These are phyloP conservation scores for Zymoseptoria pseudotritici DNA, from an alignment of 2,329 filamentous ascomycete genomes.

Conservation along the genomic window DNA sequence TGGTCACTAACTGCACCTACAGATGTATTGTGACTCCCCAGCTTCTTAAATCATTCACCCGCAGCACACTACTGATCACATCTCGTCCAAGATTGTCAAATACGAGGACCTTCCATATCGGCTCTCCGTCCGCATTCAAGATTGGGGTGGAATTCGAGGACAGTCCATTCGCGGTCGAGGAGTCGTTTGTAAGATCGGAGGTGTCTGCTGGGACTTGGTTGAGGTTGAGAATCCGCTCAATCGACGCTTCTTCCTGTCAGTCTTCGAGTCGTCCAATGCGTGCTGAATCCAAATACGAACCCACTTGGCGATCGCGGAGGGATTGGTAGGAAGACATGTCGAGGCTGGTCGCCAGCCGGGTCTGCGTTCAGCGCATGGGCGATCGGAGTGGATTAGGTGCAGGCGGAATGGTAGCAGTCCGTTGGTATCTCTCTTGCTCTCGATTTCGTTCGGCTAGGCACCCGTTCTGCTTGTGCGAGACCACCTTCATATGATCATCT, in stretches of 20 bases:
- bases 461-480: background rate
- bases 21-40: constrained; percentile 97
- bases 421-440: background rate
- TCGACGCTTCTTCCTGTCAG: constrained; percentile 55
- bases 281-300: constrained; percentile 38
- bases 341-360: constrained; percentile 25
- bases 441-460: background rate
- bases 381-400: background rate
- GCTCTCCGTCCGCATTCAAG: constrained; percentile 77
- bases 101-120: constrained; percentile 95
- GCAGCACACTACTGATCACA: constrained; percentile 91
- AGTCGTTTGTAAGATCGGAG: constrained; percentile 54
- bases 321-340: constrained; percentile 52
- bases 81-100: constrained; percentile 89
- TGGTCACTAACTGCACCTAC: constrained; percentile 42
- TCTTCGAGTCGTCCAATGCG: background rate
- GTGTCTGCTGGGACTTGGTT: constrained; percentile 61
- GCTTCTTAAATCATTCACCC: constrained; percentile 83
- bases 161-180: constrained; percentile 53
- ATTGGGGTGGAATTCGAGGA: constrained; percentile 68
- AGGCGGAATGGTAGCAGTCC: background rate
- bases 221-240: constrained; percentile 91
- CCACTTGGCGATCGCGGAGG: constrained; percentile 65
- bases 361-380: constrained; percentile 22
- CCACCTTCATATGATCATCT: background rate